These are phyloP conservation scores for Gaeumannomyces tritici DNA, from an alignment of 2,329 filamentous ascomycete species.

Conservation along the genomic window DNA sequence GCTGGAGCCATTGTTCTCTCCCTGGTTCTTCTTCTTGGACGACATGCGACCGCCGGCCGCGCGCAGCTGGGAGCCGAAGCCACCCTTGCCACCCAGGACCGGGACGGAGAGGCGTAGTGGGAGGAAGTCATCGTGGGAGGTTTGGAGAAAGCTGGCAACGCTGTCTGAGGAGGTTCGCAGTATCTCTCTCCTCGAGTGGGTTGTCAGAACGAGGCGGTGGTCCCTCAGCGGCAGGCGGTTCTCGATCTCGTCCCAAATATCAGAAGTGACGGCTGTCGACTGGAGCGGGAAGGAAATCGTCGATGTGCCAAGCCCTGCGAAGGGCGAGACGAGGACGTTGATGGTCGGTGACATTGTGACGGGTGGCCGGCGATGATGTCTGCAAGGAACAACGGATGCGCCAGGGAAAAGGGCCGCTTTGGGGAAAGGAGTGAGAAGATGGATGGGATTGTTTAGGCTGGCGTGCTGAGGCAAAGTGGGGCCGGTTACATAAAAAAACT, in stretches of 20 bases:
- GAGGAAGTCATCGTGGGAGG: constrained; percentile 56
- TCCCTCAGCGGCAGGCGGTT: constrained; percentile 47
- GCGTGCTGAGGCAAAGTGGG: no score
- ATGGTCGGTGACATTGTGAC: constrained; percentile 21
- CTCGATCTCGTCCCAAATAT: constrained; percentile 55
- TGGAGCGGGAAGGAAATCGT: constrained; percentile 70
- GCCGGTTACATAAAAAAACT: no score
- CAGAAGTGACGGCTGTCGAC: constrained; percentile 52
- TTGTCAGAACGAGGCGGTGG: constrained; percentile 69
- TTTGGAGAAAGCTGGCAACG: constrained; percentile 53
- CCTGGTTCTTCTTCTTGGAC: constrained; percentile 77
- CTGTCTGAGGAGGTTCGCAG: constrained; percentile 38
- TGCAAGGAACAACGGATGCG: no score
- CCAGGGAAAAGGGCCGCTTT: no score
- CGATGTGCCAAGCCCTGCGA: constrained; percentile 74
- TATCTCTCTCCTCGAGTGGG: constrained; percentile 66
- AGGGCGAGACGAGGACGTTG: constrained; percentile 78
- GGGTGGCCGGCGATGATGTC: no score
- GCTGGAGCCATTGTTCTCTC: constrained; percentile 80
- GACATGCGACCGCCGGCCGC: constrained; percentile 98
- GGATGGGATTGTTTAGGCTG: no score
- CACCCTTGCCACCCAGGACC: constrained; percentile 88
- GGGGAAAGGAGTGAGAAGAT: no score
- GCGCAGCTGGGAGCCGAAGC: constrained; percentile 93
- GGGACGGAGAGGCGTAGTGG: constrained; percentile 72